Conservation (phyloP, 495 filamentous ascomycete genomes). For the Aspergillus cavernicola region DNA sequence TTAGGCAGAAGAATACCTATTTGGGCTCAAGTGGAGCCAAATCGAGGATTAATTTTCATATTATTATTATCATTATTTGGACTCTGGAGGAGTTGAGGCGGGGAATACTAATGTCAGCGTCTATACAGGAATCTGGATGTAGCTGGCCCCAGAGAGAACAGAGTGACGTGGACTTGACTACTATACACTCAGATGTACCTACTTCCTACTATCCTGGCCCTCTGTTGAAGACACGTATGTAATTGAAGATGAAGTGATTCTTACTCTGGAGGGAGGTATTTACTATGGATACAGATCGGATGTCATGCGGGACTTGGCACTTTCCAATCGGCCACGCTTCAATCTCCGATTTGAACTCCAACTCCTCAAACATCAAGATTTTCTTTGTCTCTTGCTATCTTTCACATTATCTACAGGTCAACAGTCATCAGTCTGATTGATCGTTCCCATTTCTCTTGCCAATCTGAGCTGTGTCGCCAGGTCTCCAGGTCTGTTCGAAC, state of each 20-base stretch:
- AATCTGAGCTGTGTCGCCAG: background rate
- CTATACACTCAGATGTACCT: no score
- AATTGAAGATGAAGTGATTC: no score
- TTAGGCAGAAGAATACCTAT: no score
- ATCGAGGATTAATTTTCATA: background rate
- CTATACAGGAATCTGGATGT: background rate
- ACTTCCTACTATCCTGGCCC: no score
- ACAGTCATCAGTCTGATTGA: background rate
- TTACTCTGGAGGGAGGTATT: no score
- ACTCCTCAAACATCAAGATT: background rate
- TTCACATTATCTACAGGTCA: no score
- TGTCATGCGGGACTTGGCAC: constrained; percentile 5
- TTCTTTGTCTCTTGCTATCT: background rate
- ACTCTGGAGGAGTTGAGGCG: background rate
- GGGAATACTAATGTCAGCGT: background rate
- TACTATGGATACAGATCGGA: no score
- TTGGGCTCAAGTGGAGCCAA: background rate
- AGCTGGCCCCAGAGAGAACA: background rate
- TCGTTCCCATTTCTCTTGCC: background rate
- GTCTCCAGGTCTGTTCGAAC: background rate
- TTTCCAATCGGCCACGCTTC: constrained; percentile 9
- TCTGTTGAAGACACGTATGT: no score
- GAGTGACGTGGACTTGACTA: background rate
- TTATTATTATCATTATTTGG: background rate
- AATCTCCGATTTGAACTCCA: no score